Evolutionary conservation across 2,329 filamentous ascomycete species (phyloP), one percentile per base, ranked within the genome.

Genomic region (Nemania abortiva): DNA sequence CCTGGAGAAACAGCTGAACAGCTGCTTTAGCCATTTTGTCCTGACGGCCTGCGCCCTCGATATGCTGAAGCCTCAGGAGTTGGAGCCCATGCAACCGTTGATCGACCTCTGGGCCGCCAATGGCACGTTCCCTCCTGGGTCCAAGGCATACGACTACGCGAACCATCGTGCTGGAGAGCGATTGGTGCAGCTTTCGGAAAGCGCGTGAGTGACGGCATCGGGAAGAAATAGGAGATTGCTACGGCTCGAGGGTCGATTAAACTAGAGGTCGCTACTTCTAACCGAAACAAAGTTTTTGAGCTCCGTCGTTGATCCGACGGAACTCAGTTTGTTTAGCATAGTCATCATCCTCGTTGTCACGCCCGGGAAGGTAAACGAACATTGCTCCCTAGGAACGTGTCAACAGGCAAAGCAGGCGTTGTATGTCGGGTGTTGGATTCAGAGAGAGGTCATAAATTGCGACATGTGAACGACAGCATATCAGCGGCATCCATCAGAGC

Each of bases 41-140:
- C 87, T 93, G 24, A 93, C 93, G 3, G 91, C 92, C 53, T 94
- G 92, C 63, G 92, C 92, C 56, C 88, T 94, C 73, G 91, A 92
- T 75, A 91, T 98, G 83, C 88, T 98, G 70, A 92, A 92, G 74
- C 93, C 94, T 68, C 92, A 94, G 77, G 95, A 98, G 81, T 88
- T 97, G 76, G 95, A 98, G 85, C 95, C 95, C 24, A 97, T 98
- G 94, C 93, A 97, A 84, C 94, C 93, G 29, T 83, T 98, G 74
- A 93, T 98, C 74, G 94, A 98, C 77, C 87, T 98, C 56, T 98
- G 95, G 91, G 90, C 94, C 29, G 91, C 91, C 71, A 95, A 95
- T 78, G 94, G 95, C 68, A 92, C 95, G 29, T 92, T 98, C 75
- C 94, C 94, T 1, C 88, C 89, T 13, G 92, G 92, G 70, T 90